Base-by-base conservation (phyloP, 2,329 filamentous ascomycete genomes). In the Fusarium floridanum region DNA sequence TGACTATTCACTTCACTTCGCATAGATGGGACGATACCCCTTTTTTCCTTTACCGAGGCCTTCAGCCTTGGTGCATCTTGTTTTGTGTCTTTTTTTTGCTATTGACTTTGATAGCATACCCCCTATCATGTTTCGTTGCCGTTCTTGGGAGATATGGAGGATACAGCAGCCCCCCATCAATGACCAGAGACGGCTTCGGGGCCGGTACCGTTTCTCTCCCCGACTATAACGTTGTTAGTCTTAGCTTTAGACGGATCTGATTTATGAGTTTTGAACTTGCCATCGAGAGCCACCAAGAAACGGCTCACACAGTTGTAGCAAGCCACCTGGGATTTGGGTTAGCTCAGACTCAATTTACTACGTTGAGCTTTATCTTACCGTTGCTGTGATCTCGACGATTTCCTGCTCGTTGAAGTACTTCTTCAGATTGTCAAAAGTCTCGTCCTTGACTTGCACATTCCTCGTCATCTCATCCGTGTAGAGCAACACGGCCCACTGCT, bases 381-480 rank as follows among this genome's bases (percentile, higher is more conserved):
- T 95, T 36, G 93, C 90, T 53, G 93, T 95, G 72, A 97, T 88
- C 85, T 97, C 95, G 16, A 97, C 93, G 61, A 96, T 86, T 83
- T 95, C 93, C 78, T 88, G 87, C 71, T 95, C 92, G 27, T 80
- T 87, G 75, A 95, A 95, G 39, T 88, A 79, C 14, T 73, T 81
- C 83, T 88, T 92, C 73, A 97, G 75, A 75, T 84, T 83, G 34
- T 81, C 88, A 83, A 96, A 96, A 2, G 93, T 89, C 67, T 85
- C 88, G 59, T 97, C 92, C 14, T 85, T 82, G 8, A 97, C 94
- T 61, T 87, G 85, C 0, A 96, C 92, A 53, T 90, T 88, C 74
- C 91, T 86, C 60, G 95, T 97, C 93, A 97, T 97, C 81, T 94
- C 93, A 84, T 97, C 94, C 20, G 94, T 89, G 81, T 95, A 95